phyloP scores from a whole-genome alignment of 495 filamentous ascomycete genomes.

The Bathelium albidoporum region DNA sequence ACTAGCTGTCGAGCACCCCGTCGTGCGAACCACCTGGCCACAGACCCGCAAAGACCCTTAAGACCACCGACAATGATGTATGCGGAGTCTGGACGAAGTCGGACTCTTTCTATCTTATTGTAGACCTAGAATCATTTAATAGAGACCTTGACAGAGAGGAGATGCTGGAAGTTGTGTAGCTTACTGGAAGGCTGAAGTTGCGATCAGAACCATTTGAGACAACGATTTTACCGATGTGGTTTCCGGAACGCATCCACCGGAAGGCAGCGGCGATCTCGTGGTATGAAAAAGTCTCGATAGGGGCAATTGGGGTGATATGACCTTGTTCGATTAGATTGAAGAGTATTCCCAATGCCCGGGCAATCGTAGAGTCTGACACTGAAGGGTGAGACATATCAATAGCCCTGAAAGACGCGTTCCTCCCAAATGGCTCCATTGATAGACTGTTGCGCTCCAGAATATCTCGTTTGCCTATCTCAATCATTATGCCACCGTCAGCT shows the following conservation, averaged over 20 bases:
- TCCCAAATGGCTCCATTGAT: slow-evolving; percentile 14
- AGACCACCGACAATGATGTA: slow-evolving; percentile 40
- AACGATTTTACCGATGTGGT: slow-evolving; percentile 49
- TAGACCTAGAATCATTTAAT: background rate
- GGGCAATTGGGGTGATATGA: background rate
- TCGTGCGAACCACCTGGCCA: background rate
- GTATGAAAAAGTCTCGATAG: background rate
- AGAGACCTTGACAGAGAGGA: no score
- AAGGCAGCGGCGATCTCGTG: slow-evolving; percentile 42
- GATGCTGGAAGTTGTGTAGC: background rate
- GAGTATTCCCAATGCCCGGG: background rate
- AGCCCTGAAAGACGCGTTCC: slow-evolving; percentile 25
- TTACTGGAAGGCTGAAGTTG: no score
- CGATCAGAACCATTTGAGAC: no score
- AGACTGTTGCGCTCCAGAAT: slow-evolving; percentile 3
- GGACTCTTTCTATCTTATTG: no score
- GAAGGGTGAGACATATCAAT: slow-evolving; percentile 24
- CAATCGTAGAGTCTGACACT: background rate
- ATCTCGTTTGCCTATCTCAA: slow-evolving; percentile 36
- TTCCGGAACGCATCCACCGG: slow-evolving; percentile 45
- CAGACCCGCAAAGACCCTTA: slow-evolving; percentile 34
- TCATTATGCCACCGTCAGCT: slow-evolving; percentile 35
- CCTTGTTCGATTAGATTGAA: background rate
- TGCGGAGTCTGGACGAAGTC: slow-evolving; percentile 16
- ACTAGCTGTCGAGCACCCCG: slow-evolving; percentile 3